Evolutionary conservation across 345 rosid genomes (phyloP).

Genomic region (Acer negundo): DNA sequence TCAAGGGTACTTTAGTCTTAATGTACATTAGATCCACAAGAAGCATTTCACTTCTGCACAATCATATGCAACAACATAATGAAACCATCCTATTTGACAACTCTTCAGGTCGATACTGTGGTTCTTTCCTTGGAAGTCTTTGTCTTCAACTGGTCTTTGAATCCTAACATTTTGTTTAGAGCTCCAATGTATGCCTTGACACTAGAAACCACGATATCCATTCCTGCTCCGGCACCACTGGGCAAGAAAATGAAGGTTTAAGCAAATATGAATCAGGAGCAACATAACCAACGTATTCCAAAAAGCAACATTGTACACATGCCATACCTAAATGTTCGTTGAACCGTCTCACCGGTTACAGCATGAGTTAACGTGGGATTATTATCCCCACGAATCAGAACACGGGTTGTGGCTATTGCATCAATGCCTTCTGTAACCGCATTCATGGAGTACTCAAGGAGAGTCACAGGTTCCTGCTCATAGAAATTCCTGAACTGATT

Average conservation of each 20-base stretch:
- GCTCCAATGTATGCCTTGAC: slow-evolving; percentile 89
- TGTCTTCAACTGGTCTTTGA: slow-evolving; percentile 38
- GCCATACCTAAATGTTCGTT: slow-evolving; percentile 73
- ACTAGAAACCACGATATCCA: slow-evolving; percentile 93
- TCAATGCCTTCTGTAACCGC: slow-evolving; percentile 96
- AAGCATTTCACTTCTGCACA: neutral
- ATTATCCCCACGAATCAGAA: slow-evolving; percentile 72
- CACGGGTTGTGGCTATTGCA: slow-evolving; percentile 95
- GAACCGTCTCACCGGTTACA: slow-evolving; percentile 56
- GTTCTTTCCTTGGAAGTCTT: slow-evolving; percentile 32
- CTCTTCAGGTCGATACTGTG: slow-evolving; percentile 42
- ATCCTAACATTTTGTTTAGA: slow-evolving; percentile 84
- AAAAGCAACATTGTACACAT: neutral
- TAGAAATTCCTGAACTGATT: neutral
- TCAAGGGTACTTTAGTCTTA: too few species aligned
- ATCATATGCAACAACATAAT: neutral
- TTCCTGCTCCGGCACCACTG: slow-evolving; percentile 85
- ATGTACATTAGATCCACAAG: too few species aligned
- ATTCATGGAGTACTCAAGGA: slow-evolving; percentile 84
- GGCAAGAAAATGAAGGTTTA: neutral
- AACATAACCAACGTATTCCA: neutral
- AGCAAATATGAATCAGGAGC: neutral
- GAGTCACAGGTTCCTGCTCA: slow-evolving; percentile 65
- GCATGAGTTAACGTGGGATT: slow-evolving; percentile 47
- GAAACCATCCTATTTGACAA: neutral